Evolutionary conservation across 23 red algal species (phyloP), one percentile per base, ranked within the genome.

Genomic region (Gracilaria domingensis): DNA sequence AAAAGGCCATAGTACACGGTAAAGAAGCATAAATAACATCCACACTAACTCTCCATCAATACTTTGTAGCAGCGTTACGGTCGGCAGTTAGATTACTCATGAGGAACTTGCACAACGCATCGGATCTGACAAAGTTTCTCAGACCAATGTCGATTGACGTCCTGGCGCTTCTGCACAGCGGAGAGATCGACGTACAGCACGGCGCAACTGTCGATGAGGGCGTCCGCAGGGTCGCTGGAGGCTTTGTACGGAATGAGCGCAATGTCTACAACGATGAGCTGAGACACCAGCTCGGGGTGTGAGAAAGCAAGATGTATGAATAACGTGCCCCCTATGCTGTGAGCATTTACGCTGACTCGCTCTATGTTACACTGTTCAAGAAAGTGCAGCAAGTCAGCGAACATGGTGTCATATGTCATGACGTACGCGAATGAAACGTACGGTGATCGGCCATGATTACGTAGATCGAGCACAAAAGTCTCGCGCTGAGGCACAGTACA

Each of bases 301-400:
- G 81, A 70, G 4, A 96, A 84, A 25, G 97, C 97, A 23, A 95
- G 34, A 25, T 60, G 62, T 91, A 96, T 96, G 69, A 65, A 91
- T 32, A 99, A 36, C 48, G 94, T 95, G 23, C 94, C 97, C 1
- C 94, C 94, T 87, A 99, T 95, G 50, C 89, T 94, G 78, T 99
- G 94, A 24, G 91, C 97, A 13, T 95, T 75, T 25, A 99, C 26
- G 33, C 33, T 50, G 18, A 45, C 93, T 12, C 54, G 30, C 8
- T 79, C 37, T 8, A 96, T 81, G 1, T 36, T 23, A 21, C 71
- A 51, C 18, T 39, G 32, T 7, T 84, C 51, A 49, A 99, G 73
- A 37, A 96, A 80, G 5, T 60, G 44, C 14, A 69, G 32, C 23
- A 99, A 61, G 56, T 99, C 97, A 33, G 77, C 34, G 0, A 87